Evolutionary conservation across 768 basidiomycete genomes (phyloP).

Genomic region (Phlebiopsis flavidoalba): DNA sequence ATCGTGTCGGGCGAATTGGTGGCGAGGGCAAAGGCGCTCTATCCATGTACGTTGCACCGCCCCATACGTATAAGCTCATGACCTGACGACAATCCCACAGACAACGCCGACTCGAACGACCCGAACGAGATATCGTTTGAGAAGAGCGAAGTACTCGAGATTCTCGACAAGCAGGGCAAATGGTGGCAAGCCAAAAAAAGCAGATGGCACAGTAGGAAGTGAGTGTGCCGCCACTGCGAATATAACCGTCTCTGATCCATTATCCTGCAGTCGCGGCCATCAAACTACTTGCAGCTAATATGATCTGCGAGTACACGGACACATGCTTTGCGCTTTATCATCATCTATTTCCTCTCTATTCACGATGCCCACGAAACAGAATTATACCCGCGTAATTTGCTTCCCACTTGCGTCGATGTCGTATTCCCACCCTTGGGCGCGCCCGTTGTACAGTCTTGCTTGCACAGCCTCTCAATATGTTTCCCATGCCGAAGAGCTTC

Average conservation of each 20-base stretch:
- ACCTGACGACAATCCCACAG: conserved; percentile 35
- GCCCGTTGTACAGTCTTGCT: neutral
- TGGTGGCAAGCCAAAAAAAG: conserved; percentile 90
- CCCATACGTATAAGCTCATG: neutral
- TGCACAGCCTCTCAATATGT: neutral
- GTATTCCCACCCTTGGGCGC: neutral
- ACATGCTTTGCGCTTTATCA: neutral
- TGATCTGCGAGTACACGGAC: neutral
- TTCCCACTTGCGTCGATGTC: neutral
- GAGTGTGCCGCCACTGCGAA: conserved; percentile 30
- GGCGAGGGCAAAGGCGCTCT: conserved; percentile 85
- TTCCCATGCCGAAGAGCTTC: neutral
- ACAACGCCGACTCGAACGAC: conserved; percentile 91
- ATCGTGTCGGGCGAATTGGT: conserved; percentile 36
- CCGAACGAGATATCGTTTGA: conserved; percentile 92
- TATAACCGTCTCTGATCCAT: neutral
- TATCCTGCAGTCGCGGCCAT: conserved; percentile 62
- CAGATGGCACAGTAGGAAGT: conserved; percentile 77
- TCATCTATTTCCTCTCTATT: neutral
- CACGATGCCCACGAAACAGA: neutral
- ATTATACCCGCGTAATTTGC: conserved; percentile 1
- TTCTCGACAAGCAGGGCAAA: conserved; percentile 88
- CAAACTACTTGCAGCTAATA: conserved; percentile 73
- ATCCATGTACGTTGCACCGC: conserved; percentile 63
- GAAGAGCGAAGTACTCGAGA: conserved; percentile 90